Evolutionary conservation across 225 moss, liverwort and hornwort genomes (phyloP), one percentile per base, ranked within the genome.

Genomic region (Asterella californica): DNA sequence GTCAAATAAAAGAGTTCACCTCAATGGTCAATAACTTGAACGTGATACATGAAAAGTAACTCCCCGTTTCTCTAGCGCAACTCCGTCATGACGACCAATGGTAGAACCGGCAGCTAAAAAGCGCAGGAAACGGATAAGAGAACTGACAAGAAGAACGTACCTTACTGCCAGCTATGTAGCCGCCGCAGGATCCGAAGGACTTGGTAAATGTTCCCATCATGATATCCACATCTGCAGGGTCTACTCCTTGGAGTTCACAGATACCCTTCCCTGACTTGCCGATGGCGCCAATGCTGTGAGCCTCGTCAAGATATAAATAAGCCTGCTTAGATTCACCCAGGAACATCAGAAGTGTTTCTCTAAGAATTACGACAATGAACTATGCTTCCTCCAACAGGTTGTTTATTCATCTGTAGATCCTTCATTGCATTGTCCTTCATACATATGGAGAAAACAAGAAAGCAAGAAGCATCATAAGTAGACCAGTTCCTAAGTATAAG

Each of bases 121-220:
- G 10, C 34, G 1, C 48, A 65, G 29, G 45, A 8, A 37, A 46
- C 34, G 25, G 46, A 19, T 49, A n/a, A 9, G 33, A 66, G 14
- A 47, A 66, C 65, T 49, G 50, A 71, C 17, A 38, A 76, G 11
- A 36, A 8, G 36, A 15, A 32, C 77, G 14, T 48, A 97, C 96
- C 94, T 94, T 80, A 74, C 94, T 94, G 49, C 93, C 97, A 71
- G 97, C 93, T 85, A 97, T 97, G 82, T 97, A 97, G 57, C 97
- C 97, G 38, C 97, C 97, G 81, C 92, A 94, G 8, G 97, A 97
- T 67, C 97, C 97, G 84, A 97, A 97, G 29, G 97, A 97, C 85
- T 97, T 97, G 71, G 97, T 97, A 74, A 97, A 97, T 7, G 97
- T 93, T 74, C 97, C 97, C 97, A 97, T 97, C 94, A 97, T 94